These are phyloP conservation scores for Erythrobasidium hasegawianum DNA, from an alignment of 1,284 basidiomycete species.

Conservation along the genomic window DNA sequence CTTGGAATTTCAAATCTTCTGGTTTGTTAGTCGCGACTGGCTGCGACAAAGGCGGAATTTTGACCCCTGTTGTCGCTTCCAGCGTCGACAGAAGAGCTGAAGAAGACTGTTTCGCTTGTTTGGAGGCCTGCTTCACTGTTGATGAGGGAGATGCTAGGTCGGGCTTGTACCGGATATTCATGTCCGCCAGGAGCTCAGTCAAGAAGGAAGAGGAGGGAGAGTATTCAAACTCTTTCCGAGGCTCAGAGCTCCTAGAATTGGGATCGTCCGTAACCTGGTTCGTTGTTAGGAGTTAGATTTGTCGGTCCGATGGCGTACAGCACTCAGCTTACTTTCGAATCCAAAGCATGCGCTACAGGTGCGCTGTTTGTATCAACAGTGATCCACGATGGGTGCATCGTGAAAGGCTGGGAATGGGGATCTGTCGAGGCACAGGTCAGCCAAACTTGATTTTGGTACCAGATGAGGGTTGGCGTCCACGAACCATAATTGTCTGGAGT, in stretches of 20 bases:
- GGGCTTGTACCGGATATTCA: constrained; percentile 9
- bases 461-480: neutral
- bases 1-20: constrained; percentile 24
- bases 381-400: constrained; percentile 29
- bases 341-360: neutral
- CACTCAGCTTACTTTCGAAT: neutral
- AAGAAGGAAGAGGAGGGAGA: constrained; percentile 2
- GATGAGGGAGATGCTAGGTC: neutral
- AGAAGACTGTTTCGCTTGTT: constrained; percentile 3
- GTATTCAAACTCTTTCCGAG: neutral
- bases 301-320: neutral
- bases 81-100: constrained; percentile 6
- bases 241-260: constrained; percentile 28
- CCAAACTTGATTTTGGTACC: neutral
- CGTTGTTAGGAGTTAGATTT: neutral
- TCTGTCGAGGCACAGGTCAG: constrained; percentile 1
- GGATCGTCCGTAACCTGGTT: constrained; percentile 28
- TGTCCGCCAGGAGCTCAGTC: constrained; percentile 12
- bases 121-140: neutral
- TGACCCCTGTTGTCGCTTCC: constrained; percentile 19
- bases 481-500: constrained; percentile 21
- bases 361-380: constrained; percentile 7
- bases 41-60: constrained; percentile 18
- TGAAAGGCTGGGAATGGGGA: constrained; percentile 23
- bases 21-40: constrained; percentile 4